Base-by-base conservation (phyloP, 352 stramenopile genomes). In the Phytopythium vexans region DNA sequence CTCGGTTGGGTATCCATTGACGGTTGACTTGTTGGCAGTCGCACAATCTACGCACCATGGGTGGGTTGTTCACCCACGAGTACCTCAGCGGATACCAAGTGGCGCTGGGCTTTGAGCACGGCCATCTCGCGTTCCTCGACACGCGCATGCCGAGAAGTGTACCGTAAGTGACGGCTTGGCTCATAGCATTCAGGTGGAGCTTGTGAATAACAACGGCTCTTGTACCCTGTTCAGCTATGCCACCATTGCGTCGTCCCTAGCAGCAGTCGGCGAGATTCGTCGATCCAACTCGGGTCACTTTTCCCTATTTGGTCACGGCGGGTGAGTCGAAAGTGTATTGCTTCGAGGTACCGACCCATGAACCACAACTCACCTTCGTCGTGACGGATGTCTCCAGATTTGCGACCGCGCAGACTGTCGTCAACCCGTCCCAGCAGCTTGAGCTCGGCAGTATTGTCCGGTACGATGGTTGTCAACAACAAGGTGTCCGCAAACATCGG, bases 1-100 rank as follows among this genome's bases (percentile, higher is more conserved):
- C 4, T 10, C 9, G 6, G 34, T 3, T 3, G 1, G 31, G n/a
- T 41, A 8, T 52, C 1, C n/a, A n/a, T 33, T 40, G 32, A 41
- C 1, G 9, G 9, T 36, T 63, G 6, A 3, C 27, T 40, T 9
- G 40, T 38, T 32, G 6, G 12, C 8, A 37, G 11, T 45, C 46
- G 39, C 33, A 89, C 74, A 60, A 70, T 21, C 43, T 86, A 27
- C 43, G 65, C 9, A 44, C 51, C 5, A 60, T 81, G 44, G 82
- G 84, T 12, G 82, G 82, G 1, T 62, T 94, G 15, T 94, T 85
- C 50, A 64, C 74, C 11, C 84, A 94, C 40, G 77, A 92, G 57
- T 90, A 90, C 53, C 49, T 88, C 47, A 79, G 49, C 51, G 43
- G 37, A 14, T 60, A 72, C 39, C 76, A 61, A 33, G 65, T 92